Percentiles rank a stretch among this genome's conserved stretches.
Evolutionary conservation across 75 land plant genomes (phyloP).

Genomic region (Pinus taeda): DNA sequence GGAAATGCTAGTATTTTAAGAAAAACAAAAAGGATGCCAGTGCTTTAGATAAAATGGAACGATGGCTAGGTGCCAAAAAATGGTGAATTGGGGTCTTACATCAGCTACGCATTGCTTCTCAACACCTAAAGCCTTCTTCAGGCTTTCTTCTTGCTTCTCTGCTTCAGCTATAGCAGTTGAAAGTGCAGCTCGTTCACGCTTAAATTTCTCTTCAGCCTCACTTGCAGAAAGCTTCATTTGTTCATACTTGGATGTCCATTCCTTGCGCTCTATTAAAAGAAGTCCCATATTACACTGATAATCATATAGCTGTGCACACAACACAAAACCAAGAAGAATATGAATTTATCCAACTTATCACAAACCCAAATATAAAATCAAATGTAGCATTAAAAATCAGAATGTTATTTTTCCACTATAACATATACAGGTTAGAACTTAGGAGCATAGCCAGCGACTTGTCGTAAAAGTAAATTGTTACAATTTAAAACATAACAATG

Average conservation of each 20-base stretch:
- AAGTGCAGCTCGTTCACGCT: slow-evolving; percentile 64
- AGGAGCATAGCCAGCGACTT: neutral
- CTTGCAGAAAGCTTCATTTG: slow-evolving; percentile 48
- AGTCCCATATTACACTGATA: slow-evolving; percentile 96
- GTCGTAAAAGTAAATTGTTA: neutral
- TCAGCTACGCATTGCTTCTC: slow-evolving; percentile 81
- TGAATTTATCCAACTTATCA: no score
- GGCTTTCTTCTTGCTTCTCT: slow-evolving; percentile 65
- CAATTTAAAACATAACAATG: neutral
- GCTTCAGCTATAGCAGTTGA: slow-evolving; percentile 62
- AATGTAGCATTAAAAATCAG: no score
- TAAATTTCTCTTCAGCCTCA: slow-evolving; percentile 46
- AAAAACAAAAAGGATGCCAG: neutral
- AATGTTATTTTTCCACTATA: no score
- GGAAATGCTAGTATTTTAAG: neutral
- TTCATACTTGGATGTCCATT: slow-evolving; percentile 67
- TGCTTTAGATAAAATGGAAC: neutral
- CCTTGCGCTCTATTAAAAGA: slow-evolving; percentile 78
- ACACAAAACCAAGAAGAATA: neutral
- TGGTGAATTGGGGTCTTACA: slow-evolving; percentile 42
- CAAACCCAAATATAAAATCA: no score
- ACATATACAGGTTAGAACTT: no score
- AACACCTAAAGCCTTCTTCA: slow-evolving; percentile 61
- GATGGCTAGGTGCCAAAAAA: slow-evolving; percentile 16
- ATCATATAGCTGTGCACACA: slow-evolving; percentile 63